Evolutionary conservation across 2,329 filamentous ascomycete genomes (phyloP).

Genomic region (Fonsecaea erecta): DNA sequence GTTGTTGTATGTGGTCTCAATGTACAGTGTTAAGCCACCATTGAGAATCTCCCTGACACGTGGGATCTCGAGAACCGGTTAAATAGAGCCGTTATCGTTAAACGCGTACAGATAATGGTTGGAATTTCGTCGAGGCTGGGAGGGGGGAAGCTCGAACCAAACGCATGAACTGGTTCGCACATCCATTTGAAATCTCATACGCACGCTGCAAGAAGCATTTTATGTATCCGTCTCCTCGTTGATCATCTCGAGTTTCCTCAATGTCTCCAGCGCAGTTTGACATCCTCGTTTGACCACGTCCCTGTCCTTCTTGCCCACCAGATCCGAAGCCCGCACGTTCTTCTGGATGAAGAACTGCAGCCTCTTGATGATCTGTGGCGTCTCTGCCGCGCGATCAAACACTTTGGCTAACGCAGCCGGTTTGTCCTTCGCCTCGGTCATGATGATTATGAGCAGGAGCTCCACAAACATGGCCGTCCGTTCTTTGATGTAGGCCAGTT

Average conservation of each 20-base stretch:
- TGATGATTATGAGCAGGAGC: constrained; percentile 74
- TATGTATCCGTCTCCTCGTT: constrained; percentile 1
- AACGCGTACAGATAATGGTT: background rate
- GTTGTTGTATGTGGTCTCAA: too few relatives aligned
- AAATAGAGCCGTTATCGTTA: background rate
- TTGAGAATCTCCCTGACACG: background rate
- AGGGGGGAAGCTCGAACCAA: background rate
- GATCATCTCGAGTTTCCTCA: constrained; percentile 40
- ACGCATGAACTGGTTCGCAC: background rate
- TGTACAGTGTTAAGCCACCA: background rate
- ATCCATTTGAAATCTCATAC: background rate
- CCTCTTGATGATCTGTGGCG: constrained; percentile 71
- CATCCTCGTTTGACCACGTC: constrained; percentile 47
- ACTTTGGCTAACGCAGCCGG: constrained; percentile 66
- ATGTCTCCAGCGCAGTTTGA: constrained; percentile 47
- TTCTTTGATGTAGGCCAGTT: constrained; percentile 75
- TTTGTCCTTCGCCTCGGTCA: constrained; percentile 67
- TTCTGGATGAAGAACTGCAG: constrained; percentile 81
- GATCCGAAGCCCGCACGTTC: constrained; percentile 69
- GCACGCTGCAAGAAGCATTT: background rate
- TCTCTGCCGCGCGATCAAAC: constrained; percentile 65
- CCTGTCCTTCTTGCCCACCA: constrained; percentile 38
- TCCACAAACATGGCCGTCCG: constrained; percentile 81
- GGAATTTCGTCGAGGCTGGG: background rate
- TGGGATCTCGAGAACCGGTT: background rate